These are phyloP conservation scores for Kodamaea kakaduensis DNA, from an alignment of 805 yeast genomes.

Conservation along the genomic window DNA sequence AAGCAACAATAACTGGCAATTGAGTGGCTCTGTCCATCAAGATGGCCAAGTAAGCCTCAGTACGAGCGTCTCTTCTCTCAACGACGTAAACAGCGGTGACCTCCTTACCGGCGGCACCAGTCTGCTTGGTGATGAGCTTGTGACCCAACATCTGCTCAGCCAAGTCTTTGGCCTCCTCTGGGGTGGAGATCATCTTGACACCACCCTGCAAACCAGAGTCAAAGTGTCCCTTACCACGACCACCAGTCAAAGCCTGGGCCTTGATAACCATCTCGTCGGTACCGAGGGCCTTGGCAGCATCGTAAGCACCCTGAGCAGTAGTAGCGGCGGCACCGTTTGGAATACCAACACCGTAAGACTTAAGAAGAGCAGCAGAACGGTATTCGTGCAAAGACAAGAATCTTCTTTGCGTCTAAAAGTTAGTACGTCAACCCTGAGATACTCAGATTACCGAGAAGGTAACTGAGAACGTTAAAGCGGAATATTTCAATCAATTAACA, in stretches of 20 bases:
- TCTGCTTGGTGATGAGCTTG: conserved; percentile 94
- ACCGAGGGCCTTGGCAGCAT: conserved; percentile 71
- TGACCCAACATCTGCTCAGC: conserved; percentile 89
- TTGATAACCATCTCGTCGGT: conserved; percentile 86
- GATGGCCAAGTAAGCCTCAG: conserved; percentile 94
- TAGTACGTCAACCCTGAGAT: too few species aligned
- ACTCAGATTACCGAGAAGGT: too few species aligned
- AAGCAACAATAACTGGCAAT: conserved; percentile 89
- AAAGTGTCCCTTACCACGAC: conserved; percentile 98
- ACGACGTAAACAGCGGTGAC: conserved; percentile 96
- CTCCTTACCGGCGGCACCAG: conserved; percentile 95
- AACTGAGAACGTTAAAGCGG: too few species aligned
- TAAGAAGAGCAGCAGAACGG: conserved; percentile 87
- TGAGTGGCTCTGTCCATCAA: conserved; percentile 91
- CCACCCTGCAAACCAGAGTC: conserved; percentile 96
- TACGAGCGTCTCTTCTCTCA: conserved; percentile 87
- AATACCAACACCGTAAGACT: conserved; percentile 80
- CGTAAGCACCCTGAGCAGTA: conserved; percentile 83
- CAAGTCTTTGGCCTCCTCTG: conserved; percentile 81
- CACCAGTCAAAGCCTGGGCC: conserved; percentile 99
- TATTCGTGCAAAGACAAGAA: conserved; percentile 88
- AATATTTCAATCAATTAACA: too few species aligned
- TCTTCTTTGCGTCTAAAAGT: conserved; percentile 44
- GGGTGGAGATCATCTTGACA: conserved; percentile 80
- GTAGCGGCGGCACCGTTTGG: conserved; percentile 91